Base-by-base conservation (phyloP, 176 grass and related monocot species). In the Raddia distichophylla region DNA sequence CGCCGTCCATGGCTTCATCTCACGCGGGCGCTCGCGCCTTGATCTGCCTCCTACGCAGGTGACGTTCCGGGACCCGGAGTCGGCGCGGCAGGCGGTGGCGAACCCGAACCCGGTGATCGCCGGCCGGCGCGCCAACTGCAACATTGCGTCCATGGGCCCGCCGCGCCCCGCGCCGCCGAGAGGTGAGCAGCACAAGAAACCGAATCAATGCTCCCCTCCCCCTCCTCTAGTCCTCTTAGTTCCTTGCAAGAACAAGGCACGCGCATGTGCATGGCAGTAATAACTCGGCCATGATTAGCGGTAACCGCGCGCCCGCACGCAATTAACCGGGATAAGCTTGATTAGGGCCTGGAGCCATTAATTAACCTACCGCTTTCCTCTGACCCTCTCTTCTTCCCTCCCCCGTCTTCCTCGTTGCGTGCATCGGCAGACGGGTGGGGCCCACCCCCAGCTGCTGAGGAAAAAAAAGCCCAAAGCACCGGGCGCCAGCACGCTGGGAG, bases 61-160 rank as follows among this genome's bases (percentile, higher is more conserved):
- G 74, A 99, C 91, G 75, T 99, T 95, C 81, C 78, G 91, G 46
- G 89, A 99, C 13, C 37, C 93, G 45, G 91, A 95, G 27, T 59
- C 96, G 11, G 96, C 96, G 59, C 75, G 74, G 67, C 86, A 80
- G 76, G 79, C 96, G 35, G 96, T 99, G 87, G 89, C 71, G 79
- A 77, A 95, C 20, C 93, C 88, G 32, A 99, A 99, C 82, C 96
- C 93, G 58, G 67, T 93, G 83, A 99, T 99, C 75, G 91, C 88
- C 78, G 89, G 93, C 42, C 85, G 96, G 76, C 93, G 91, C 46
- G 96, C 96, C 71, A 99, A 99, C 86, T 99, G 96, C 86, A 99
- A 99, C 93, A 99, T 99, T 91, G 96, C 96, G 16, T 86, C 96
- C 27, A 46, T 84, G 81, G 90, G 90, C 15, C 91, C 88, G 83